Conservation (phyloP, 1,284 basidiomycete species). For the Athelia sp. region DNA sequence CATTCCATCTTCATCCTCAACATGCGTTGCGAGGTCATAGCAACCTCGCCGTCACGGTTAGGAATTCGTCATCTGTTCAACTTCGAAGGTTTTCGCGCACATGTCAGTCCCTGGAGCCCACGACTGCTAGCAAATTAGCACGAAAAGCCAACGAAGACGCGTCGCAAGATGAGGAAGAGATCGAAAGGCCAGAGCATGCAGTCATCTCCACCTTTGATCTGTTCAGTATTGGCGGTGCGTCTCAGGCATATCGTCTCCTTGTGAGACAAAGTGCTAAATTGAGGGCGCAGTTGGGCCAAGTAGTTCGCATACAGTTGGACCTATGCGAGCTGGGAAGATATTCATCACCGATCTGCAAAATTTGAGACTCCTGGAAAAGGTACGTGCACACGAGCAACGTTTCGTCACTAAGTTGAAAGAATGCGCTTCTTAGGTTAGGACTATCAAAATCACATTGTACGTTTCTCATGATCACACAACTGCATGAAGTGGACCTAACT, state of each 20-base stretch:
- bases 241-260: not conserved
- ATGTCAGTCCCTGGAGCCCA: too few relatives aligned
- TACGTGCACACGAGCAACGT: slow-evolving; percentile 18
- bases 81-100: too few relatives aligned
- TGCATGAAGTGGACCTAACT: slow-evolving; percentile 1
- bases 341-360: slow-evolving; percentile 78
- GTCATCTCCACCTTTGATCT: slow-evolving; percentile 93
- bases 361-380: slow-evolving; percentile 68
- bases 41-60: too few relatives aligned
- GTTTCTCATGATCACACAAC: slow-evolving; percentile 17
- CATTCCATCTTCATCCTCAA: too few relatives aligned
- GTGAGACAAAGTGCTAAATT: slow-evolving; percentile 11
- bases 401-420: slow-evolving; percentile 6
- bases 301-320: slow-evolving; percentile 51
- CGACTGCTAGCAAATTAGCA: too few relatives aligned
- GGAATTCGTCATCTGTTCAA: too few relatives aligned
- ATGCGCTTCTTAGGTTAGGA: slow-evolving; percentile 51
- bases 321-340: slow-evolving; percentile 84
- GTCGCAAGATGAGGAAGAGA: not conserved
- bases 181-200: slow-evolving; percentile 67
- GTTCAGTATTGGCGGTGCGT: slow-evolving; percentile 84
- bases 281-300: slow-evolving; percentile 37
- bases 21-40: too few relatives aligned
- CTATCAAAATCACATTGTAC: slow-evolving; percentile 82
- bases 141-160: too few relatives aligned